Conservation (phyloP, 805 yeast genomes). For the Tanozyma kutaoensis region DNA sequence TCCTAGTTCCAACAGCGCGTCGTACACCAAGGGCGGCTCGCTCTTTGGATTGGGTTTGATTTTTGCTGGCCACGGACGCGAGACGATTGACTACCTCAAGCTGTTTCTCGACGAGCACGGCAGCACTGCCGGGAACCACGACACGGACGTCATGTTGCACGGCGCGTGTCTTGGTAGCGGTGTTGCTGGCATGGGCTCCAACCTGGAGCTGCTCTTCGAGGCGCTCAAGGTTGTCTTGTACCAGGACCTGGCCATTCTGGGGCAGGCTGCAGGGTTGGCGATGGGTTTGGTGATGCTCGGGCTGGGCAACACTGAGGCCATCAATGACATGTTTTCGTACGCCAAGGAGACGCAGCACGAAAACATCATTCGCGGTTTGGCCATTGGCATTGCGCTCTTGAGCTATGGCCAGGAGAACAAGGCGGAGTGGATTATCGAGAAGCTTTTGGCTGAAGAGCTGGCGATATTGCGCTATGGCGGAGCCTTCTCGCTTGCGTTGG, state of each 20-base stretch:
- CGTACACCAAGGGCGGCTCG: conserved; percentile 93
- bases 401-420: conserved; percentile 77
- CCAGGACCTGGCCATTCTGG: conserved; percentile 85
- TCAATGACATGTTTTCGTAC: conserved; percentile 72
- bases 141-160: conserved; percentile 74
- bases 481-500: conserved; percentile 85
- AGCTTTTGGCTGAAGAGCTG: conserved; percentile 60
- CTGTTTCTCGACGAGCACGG: conserved; percentile 55
- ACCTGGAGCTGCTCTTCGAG: conserved; percentile 61
- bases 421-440: conserved; percentile 57
- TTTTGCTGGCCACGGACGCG: conserved; percentile 93
- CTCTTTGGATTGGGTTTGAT: conserved; percentile 86
- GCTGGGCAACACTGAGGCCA: conserved; percentile 57
- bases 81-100: conserved; percentile 67
- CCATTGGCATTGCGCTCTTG: conserved; percentile 78
- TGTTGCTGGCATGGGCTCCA: conserved; percentile 92
- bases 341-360: conserved; percentile 96
- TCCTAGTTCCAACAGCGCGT: conserved; percentile 58
- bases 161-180: conserved; percentile 95
- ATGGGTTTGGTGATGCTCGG: conserved; percentile 97
- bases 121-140: conserved; percentile 51
- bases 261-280: conserved; percentile 92
- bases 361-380: conserved; percentile 85
- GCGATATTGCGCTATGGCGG: conserved; percentile 91
- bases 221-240: conserved; percentile 73